Conservation (phyloP, 2,329 filamentous ascomycete species). For the Fusarium graminum region DNA sequence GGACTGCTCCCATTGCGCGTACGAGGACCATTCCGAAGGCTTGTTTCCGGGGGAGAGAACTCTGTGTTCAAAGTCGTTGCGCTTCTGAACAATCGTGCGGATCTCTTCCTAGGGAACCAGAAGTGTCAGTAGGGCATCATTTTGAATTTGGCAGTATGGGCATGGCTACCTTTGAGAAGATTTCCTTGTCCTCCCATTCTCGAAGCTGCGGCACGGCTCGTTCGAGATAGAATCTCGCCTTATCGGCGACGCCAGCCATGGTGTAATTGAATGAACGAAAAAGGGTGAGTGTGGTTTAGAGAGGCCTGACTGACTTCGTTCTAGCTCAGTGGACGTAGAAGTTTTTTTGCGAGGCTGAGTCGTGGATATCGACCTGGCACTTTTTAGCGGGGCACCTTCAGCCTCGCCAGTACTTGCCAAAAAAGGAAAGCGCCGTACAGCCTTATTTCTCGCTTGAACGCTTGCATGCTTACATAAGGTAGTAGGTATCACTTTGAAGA, state of each 20-base stretch:
- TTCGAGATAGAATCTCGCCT: constrained; percentile 95
- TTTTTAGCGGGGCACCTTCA: constrained; percentile 41
- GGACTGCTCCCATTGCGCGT: constrained; percentile 78
- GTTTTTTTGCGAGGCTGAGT: constrained; percentile 43
- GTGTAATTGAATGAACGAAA: constrained; percentile 10
- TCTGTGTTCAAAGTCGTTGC: constrained; percentile 93
- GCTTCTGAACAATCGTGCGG: constrained; percentile 85
- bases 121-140: constrained; percentile 23
- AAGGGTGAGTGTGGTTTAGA: constrained; percentile 12
- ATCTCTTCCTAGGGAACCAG: constrained; percentile 79
- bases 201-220: constrained; percentile 91
- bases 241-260: constrained; percentile 90
- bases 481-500: too few relatives aligned
- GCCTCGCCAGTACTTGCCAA: constrained; percentile 26
- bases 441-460: not conserved
- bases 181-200: constrained; percentile 90
- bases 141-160: not conserved
- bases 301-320: not conserved
- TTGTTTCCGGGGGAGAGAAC: constrained; percentile 84
- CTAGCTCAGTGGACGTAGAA: constrained; percentile 22
- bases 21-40: constrained; percentile 84
- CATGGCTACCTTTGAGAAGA: constrained; percentile 80
- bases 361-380: constrained; percentile 8
- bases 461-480: not conserved
- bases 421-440: constrained; percentile 16